These are phyloP conservation scores for Tanacetum coccineum DNA, from an alignment of 129 eudicot species.

Conservation along the genomic window DNA sequence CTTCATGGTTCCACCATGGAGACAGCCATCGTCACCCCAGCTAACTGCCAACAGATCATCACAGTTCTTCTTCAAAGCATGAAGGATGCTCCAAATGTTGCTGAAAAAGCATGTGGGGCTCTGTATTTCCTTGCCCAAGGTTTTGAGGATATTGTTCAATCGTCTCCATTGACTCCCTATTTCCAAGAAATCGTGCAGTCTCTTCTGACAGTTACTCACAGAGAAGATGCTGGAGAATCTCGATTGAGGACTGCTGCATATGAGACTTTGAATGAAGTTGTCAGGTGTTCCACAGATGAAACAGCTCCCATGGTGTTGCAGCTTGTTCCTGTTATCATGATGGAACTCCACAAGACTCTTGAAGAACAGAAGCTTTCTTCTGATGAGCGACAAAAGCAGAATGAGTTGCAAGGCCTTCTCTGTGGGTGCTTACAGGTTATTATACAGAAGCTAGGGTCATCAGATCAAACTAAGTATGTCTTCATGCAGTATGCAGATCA, in stretches of 20 bases:
- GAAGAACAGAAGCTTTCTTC: constrained; percentile 71
- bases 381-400: constrained; percentile 75
- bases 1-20: constrained; percentile 81
- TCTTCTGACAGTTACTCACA: constrained; percentile 62
- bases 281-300: constrained; percentile 84
- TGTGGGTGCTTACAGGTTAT: constrained; percentile 95
- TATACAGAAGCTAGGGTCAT: constrained; percentile 76
- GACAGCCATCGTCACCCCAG: constrained; percentile 59
- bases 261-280: constrained; percentile 86
- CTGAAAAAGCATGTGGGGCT: constrained; percentile 92
- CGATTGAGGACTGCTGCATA: constrained; percentile 80
- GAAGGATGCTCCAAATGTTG: constrained; percentile 91
- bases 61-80: constrained; percentile 80
- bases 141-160: constrained; percentile 55
- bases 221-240: constrained; percentile 90
- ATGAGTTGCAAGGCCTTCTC: constrained; percentile 79
- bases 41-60: constrained; percentile 77
- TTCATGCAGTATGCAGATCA: constrained; percentile 87
- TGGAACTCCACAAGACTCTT: constrained; percentile 81
- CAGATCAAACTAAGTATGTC: constrained; percentile 56
- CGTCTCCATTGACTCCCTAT: constrained; percentile 72
- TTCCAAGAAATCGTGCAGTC: constrained; percentile 85
- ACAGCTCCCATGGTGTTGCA: constrained; percentile 72
- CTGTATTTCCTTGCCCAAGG: constrained; percentile 93
- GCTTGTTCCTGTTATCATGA: constrained; percentile 83